Percentiles rank a stretch among this genome's conserved stretches.
Conservation (phyloP, 2,329 filamentous ascomycete species). For the Xylaria sp. region DNA sequence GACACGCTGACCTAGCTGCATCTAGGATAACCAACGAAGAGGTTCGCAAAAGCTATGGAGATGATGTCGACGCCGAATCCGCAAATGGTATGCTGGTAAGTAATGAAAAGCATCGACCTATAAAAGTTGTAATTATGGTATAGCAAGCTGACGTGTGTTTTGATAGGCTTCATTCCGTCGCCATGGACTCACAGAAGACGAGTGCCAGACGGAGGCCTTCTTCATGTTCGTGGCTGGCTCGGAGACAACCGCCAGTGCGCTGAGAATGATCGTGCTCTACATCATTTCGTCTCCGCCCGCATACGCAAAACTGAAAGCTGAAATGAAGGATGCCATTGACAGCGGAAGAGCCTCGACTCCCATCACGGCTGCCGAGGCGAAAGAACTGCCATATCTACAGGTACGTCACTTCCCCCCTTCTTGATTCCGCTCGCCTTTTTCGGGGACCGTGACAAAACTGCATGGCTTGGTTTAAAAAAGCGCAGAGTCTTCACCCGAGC, state of each 20-base stretch:
- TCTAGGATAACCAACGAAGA: conserved; percentile 12
- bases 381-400: conserved; percentile 31
- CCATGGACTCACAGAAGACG: conserved; percentile 27
- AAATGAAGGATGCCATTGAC: conserved; percentile 36
- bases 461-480: background rate
- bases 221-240: conserved; percentile 35
- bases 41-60: conserved; percentile 7
- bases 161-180: conserved; percentile 31
- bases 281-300: conserved; percentile 42
- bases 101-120: background rate
- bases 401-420: background rate
- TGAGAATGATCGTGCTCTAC: conserved; percentile 44
- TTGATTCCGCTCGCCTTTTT: no score
- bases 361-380: conserved; percentile 31
- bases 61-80: background rate
- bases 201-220: conserved; percentile 30
- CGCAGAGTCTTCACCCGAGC: background rate
- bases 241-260: conserved; percentile 46
- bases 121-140: background rate
- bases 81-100: conserved; percentile 23
- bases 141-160: background rate
- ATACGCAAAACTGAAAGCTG: conserved; percentile 39
- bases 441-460: background rate
- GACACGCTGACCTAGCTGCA: background rate
- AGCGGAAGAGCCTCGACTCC: conserved; percentile 31